Base-by-base conservation (phyloP, 2,329 filamentous ascomycete species). In the Penicillium sp. region DNA sequence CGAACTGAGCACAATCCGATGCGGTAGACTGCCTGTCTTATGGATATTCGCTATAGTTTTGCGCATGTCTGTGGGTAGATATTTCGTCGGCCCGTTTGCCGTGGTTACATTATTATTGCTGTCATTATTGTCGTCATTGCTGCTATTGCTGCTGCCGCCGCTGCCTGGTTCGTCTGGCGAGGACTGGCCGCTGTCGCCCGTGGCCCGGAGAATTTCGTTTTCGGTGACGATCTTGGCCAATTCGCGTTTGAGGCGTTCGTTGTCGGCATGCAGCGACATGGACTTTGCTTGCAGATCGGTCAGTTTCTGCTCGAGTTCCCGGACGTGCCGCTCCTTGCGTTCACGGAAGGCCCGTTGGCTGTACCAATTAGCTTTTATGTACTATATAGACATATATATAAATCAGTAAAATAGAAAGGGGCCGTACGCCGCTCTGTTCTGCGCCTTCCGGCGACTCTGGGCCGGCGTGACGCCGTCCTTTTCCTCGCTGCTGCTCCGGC, bases 331-430 rank as follows among this genome's bases (percentile, higher is more conserved):
- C 72, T 97, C 93, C 74, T 97, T 97, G 64, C 93, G 88, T 74
- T 97, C 93, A 59, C 93, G 90, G 73, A 97, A 97, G 30, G 94
- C 93, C 65, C 93, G 88, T 81, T 97, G 94, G 48, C 93, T 97
- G 58, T 56, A 50, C 12, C 16, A 14, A 11, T 26, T 20, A 14
- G 7, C 18, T n/a, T 5, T 11, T 11, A 12, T 1, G 11, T 52
- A 28, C 4, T 5, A 5, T 28, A 28, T 5, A 28, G 8, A 28
- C 8, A 33, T 11, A 12, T 5, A 11, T 33, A 6, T 11, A 7
- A 6, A 33, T 33, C 24, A 52, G n/a, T 30, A 40, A 11, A 38
- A 45, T 14, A 51, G 12, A 42, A 47, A 26, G 24, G 16, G 48
- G 30, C 76, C 84, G 71, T 83, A 89, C 86, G 87, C 87, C 71